These are phyloP conservation scores for Pelagophyceae sp. DNA, from an alignment of 352 stramenopile species.

Conservation along the genomic window DNA sequence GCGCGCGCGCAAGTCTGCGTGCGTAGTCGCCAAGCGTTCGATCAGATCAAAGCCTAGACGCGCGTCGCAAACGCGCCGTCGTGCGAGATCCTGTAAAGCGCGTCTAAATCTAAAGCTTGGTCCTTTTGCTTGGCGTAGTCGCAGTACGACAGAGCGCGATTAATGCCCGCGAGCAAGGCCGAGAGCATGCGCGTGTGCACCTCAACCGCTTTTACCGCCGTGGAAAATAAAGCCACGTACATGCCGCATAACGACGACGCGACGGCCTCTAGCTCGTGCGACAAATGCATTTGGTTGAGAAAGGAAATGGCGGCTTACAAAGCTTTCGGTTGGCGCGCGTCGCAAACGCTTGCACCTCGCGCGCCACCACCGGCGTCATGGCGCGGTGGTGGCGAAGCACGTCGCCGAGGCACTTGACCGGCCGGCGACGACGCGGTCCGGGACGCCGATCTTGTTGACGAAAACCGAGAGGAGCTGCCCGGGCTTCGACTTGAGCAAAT, in stretches of 20 bases:
- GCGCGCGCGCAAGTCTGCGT: slow-evolving; percentile 35
- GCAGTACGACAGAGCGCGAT: slow-evolving; percentile 91
- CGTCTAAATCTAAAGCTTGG: slow-evolving; percentile 48
- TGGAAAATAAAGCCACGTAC: slow-evolving; percentile 94
- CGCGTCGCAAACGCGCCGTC: slow-evolving; percentile 74
- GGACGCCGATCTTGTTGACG: slow-evolving; percentile 96
- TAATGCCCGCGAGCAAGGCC: slow-evolving; percentile 91
- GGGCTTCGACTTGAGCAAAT: slow-evolving; percentile 70
- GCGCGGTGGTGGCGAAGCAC: slow-evolving; percentile 82
- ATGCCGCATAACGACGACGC: slow-evolving; percentile 77
- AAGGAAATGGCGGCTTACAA: slow-evolving; percentile 74
- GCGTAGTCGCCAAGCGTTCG: slow-evolving; percentile 59
- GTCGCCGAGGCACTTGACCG: slow-evolving; percentile 76
- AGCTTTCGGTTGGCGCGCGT: slow-evolving; percentile 57
- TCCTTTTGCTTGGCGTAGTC: slow-evolving; percentile 34
- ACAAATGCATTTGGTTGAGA: slow-evolving; percentile 66
- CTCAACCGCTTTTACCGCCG: slow-evolving; percentile 58
- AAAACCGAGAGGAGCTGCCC: slow-evolving; percentile 87
- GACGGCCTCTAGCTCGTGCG: slow-evolving; percentile 34
- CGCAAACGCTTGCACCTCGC: slow-evolving; percentile 75
- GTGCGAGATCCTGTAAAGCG: slow-evolving; percentile 66
- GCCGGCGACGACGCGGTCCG: slow-evolving; percentile 80
- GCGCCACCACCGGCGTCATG: slow-evolving; percentile 91
- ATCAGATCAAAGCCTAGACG: slow-evolving; percentile 90
- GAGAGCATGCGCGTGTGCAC: slow-evolving; percentile 88